Percentiles rank a stretch among this genome's conserved stretches.
These are phyloP conservation scores for Neonectria punicea DNA, from an alignment of 2,329 filamentous ascomycete species.

Conservation along the genomic window DNA sequence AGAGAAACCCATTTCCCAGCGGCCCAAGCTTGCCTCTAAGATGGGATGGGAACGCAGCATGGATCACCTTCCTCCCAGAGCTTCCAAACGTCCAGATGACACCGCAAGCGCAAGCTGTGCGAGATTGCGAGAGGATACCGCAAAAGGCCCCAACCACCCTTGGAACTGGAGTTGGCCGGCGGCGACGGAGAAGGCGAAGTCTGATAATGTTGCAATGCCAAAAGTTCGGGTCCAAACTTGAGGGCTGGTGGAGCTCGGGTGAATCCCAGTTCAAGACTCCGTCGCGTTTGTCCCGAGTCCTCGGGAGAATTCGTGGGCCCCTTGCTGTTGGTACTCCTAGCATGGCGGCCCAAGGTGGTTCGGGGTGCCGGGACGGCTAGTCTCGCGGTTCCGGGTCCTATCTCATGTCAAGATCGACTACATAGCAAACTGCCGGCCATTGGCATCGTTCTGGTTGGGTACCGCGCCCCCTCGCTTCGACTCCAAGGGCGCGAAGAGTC, in stretches of 20 bases:
- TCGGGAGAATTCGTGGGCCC: slow-evolving; percentile 11
- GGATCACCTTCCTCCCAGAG: background rate
- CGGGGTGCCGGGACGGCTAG: background rate
- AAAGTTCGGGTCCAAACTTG: slow-evolving; percentile 6
- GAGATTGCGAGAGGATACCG: slow-evolving; percentile 2
- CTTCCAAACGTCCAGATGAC: background rate
- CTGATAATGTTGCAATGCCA: slow-evolving; percentile 1
- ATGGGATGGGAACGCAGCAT: slow-evolving; percentile 1
- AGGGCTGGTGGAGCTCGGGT: background rate
- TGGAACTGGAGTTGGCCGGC: slow-evolving; percentile 3
- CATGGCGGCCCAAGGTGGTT: slow-evolving; percentile 10
- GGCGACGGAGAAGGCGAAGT: slow-evolving; percentile 2
- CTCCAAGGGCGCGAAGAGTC: background rate
- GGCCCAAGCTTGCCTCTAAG: slow-evolving; percentile 3
- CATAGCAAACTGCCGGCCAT: slow-evolving; percentile 3
- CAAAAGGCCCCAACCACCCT: background rate
- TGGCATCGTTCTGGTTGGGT: background rate
- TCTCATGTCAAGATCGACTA: slow-evolving; percentile 13
- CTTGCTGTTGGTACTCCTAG: slow-evolving; percentile 1
- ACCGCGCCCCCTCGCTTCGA: slow-evolving; percentile 13
- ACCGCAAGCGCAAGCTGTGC: background rate
- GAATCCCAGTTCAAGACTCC: background rate
- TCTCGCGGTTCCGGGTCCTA: background rate
- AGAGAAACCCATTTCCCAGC: background rate
- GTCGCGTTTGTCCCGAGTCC: slow-evolving; percentile 9